Percentiles rank a stretch among this genome's conserved stretches.
Conservation (phyloP, 2,329 filamentous ascomycete genomes). For the Beauveria asiatica region DNA sequence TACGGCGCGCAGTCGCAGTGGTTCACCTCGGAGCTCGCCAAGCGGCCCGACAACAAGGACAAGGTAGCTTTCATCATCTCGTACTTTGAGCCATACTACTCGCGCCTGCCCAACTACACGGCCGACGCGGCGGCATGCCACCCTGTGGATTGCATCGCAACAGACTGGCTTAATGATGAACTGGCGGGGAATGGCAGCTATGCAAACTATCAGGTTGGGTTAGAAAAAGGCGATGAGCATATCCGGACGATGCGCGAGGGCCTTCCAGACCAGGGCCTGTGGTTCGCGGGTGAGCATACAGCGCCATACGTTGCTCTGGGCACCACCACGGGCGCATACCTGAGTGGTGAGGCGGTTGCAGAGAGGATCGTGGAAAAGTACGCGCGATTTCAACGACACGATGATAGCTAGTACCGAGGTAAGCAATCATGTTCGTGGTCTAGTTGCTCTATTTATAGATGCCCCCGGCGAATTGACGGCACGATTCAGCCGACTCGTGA, state of each 20-base stretch:
- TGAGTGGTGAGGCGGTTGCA: constrained; percentile 76
- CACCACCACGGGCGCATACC: constrained; percentile 84
- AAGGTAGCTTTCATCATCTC: constrained; percentile 47
- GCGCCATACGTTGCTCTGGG: constrained; percentile 83
- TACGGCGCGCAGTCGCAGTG: constrained; percentile 54
- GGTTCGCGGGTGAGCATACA: constrained; percentile 87
- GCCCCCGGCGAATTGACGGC: too few species aligned
- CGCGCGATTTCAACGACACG: constrained; percentile 18
- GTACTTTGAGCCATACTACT: constrained; percentile 74
- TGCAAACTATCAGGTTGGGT: constrained; percentile 72
- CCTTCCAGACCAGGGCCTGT: constrained; percentile 59
- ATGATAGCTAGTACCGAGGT: neutral
- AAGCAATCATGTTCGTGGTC: too few species aligned
- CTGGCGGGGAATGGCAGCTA: constrained; percentile 78
- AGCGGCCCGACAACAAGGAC: constrained; percentile 34
- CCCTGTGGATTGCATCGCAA: constrained; percentile 57
- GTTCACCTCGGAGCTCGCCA: constrained; percentile 38
- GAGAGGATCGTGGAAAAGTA: constrained; percentile 52
- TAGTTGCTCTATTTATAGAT: too few species aligned
- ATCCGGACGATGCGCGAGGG: constrained; percentile 57
- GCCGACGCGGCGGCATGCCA: constrained; percentile 44
- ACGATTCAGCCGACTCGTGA: too few species aligned
- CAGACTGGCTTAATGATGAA: constrained; percentile 70
- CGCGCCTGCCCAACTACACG: constrained; percentile 61
- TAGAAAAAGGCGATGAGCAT: constrained; percentile 62